phyloP scores from a whole-genome alignment of 768 basidiomycete species.

The Fomitopsis serialis region DNA sequence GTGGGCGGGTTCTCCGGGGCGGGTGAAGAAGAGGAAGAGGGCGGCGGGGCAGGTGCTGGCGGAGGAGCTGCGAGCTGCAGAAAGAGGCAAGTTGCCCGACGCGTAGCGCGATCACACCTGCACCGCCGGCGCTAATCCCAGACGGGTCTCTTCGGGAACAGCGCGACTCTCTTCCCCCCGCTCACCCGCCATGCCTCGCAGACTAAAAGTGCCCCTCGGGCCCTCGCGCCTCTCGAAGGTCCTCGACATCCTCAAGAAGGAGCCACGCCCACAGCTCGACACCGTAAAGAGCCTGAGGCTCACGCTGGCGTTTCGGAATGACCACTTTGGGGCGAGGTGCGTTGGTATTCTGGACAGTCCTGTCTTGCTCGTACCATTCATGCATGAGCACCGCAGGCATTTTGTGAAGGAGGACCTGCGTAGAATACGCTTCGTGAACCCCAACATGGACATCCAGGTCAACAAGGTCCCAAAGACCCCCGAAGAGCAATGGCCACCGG shows the following conservation, averaged over 20 bases:
- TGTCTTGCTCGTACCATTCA: background rate
- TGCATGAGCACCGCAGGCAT: conserved; percentile 42
- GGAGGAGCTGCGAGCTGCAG: background rate
- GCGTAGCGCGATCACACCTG: background rate
- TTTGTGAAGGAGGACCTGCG: conserved; percentile 79
- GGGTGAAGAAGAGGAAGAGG: background rate
- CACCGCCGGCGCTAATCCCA: background rate
- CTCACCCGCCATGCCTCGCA: conserved; percentile 22
- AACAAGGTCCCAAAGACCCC: conserved; percentile 47
- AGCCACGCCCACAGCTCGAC: conserved; percentile 45
- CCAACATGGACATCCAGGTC: conserved; percentile 55
- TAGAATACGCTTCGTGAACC: conserved; percentile 74
- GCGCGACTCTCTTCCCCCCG: background rate
- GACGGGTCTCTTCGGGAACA: background rate
- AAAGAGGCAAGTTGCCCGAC: background rate
- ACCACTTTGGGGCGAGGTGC: conserved; percentile 74
- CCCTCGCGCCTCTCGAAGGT: conserved; percentile 53
- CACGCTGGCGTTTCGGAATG: conserved; percentile 54
- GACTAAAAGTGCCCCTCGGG: conserved; percentile 29
- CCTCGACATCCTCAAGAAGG: conserved; percentile 42
- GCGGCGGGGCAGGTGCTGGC: background rate
- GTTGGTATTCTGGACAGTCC: conserved; percentile 11
- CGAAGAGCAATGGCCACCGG: conserved; percentile 53
- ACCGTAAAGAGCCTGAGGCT: conserved; percentile 49
- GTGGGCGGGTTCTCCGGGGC: background rate